Conservation (phyloP, 306 rosid genomes). For the Inga oerstediana region DNA sequence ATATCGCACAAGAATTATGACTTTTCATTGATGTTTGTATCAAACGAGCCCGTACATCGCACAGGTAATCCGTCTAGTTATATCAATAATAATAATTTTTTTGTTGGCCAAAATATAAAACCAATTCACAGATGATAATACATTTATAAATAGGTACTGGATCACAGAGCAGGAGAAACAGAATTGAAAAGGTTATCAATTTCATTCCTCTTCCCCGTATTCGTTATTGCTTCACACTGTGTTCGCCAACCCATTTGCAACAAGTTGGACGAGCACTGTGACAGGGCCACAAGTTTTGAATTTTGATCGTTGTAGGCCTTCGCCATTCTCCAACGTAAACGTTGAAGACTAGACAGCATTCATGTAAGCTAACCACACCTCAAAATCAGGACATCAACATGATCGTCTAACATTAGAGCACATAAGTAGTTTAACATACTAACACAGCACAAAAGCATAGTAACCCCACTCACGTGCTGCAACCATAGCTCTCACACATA, state of each 20-base stretch:
- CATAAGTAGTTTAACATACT: constrained; percentile 4
- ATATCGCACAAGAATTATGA: too few species aligned
- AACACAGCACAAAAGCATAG: background rate
- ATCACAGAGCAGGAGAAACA: too few species aligned
- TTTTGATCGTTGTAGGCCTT: background rate
- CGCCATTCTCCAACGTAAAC: background rate
- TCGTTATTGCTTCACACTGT: too few species aligned
- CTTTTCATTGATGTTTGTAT: too few species aligned
- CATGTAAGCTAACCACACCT: background rate
- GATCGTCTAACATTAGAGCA: constrained; percentile 26
- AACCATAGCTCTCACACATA: background rate
- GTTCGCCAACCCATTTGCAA: too few species aligned
- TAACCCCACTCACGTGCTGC: background rate
- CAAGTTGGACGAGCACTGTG: background rate
- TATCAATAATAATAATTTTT: background rate
- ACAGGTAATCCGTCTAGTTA: background rate
- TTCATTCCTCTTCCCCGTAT: too few species aligned
- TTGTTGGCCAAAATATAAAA: background rate
- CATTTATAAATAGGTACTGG: too few species aligned
- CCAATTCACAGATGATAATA: too few species aligned
- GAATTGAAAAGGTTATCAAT: too few species aligned
- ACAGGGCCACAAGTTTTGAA: background rate
- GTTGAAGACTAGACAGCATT: background rate
- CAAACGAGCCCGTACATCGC: too few species aligned
- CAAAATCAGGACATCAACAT: constrained; percentile 8